Evolutionary conservation across 2,329 filamentous ascomycete species (phyloP).

Genomic region (Cladosporium cucumerinum): DNA sequence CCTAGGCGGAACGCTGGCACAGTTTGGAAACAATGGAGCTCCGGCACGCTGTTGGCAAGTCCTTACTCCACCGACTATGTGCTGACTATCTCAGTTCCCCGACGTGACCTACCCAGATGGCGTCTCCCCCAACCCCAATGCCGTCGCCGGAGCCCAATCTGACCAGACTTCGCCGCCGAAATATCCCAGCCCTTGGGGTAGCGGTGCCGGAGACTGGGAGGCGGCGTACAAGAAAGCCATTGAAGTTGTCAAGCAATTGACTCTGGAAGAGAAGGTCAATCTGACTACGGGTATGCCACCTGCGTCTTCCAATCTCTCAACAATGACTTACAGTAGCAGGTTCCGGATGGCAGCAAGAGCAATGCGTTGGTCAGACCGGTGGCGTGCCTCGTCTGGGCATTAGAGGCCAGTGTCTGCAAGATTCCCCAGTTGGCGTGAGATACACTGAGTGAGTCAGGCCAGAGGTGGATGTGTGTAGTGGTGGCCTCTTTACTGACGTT

Average conservation of each 20-base stretch:
- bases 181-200: constrained; percentile 31
- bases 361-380: constrained; percentile 74
- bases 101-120: constrained; percentile 30
- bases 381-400: constrained; percentile 67
- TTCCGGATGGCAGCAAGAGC: constrained; percentile 62
- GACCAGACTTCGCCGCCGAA: constrained; percentile 28
- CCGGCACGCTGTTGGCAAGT: constrained; percentile 17
- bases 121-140: constrained; percentile 26
- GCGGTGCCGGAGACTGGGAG: constrained; percentile 46
- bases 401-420: constrained; percentile 77
- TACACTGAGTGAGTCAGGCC: constrained; percentile 55
- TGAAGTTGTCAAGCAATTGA: constrained; percentile 33
- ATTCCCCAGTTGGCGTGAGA: constrained; percentile 77
- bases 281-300: constrained; percentile 38
- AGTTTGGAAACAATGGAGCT: constrained; percentile 17
- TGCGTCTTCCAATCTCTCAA: background rate
- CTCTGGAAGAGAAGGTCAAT: constrained; percentile 35
- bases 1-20: constrained; percentile 9
- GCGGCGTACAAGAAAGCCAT: constrained; percentile 31
- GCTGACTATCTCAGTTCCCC: constrained; percentile 20
- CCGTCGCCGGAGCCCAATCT: constrained; percentile 24
- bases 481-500: background rate
- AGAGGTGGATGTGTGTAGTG: no score
- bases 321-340: constrained; percentile 21
- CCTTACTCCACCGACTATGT: background rate